Base-by-base conservation (phyloP, 2,329 filamentous ascomycete species). In the Trichoderma koningii region DNA sequence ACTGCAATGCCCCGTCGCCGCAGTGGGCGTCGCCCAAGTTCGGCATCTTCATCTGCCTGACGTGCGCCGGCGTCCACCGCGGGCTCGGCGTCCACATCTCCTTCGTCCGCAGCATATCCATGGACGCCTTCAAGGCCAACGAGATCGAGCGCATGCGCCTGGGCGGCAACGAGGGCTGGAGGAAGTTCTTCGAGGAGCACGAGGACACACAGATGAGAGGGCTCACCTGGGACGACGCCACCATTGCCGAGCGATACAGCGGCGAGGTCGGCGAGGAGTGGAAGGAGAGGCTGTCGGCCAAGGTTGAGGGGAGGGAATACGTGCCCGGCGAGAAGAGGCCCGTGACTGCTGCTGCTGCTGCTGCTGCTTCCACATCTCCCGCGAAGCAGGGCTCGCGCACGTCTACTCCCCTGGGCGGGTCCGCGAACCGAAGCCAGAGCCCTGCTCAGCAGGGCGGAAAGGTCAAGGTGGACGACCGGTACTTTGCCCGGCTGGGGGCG, bases 11-110 rank as follows among this genome's bases (percentile, higher is more conserved):
- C 51, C 94, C 95, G 23, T 96, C 92, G 72, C 95, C 95, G 68
- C 95, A 99, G 89, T 99, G 95, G 95, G 94, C 95, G 71, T 85
- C 93, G 44, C 95, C 95, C 69, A 99, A 99, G 79, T 96, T 99
- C 76, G 94, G 94, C 75, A 92, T 97, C 77, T 99, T 99, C 82
- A 97, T 99, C 84, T 99, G 95, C 79, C 88, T 99, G 60, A 92
- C 90, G 69, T 99, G 95, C 82, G 94, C 93, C 41, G 95, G 95
- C 71, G 91, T 95, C 61, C 95, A 99, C 80, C 90, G 95, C 68
- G 93, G 93, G 3, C 87, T 99, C 34, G 95, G 95, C 67, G 95
- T 99, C 42, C 95, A 99, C 82, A 97, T 99, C 77, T 97, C 93
- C 76, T 99, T 99, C 80, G 93, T 99, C 69, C 90, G 95, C 66